Conservation (phyloP, 108 stramenopile species). For the Aurantiochytrium sp. region DNA sequence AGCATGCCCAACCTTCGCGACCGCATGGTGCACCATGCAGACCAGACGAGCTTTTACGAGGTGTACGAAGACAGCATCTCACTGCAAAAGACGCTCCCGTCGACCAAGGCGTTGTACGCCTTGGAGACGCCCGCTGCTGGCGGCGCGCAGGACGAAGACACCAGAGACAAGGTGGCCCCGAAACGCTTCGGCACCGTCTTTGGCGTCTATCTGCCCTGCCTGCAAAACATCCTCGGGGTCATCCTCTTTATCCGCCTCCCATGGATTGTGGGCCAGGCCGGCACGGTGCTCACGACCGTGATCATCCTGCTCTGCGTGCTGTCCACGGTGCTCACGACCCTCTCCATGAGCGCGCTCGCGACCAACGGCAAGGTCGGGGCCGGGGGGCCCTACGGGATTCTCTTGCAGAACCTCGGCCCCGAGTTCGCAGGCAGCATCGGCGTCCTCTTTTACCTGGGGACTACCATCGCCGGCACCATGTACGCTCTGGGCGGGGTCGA, state of each 20-base stretch:
- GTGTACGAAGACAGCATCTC: background rate
- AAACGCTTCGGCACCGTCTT: slow-evolving; percentile 57
- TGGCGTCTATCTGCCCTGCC: slow-evolving; percentile 69
- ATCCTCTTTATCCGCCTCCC: slow-evolving; percentile 72
- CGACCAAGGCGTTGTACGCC: background rate
- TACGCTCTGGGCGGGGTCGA: slow-evolving; percentile 70
- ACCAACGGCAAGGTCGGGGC: slow-evolving; percentile 67
- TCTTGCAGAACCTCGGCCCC: slow-evolving; percentile 60
- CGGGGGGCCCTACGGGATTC: slow-evolving; percentile 72
- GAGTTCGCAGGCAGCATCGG: slow-evolving; percentile 68
- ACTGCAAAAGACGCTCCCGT: background rate
- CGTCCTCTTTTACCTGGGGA: slow-evolving; percentile 69
- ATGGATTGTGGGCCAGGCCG: slow-evolving; percentile 71
- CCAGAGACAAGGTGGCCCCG: too few relatives aligned
- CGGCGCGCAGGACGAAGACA: too few relatives aligned
- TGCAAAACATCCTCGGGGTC: slow-evolving; percentile 75
- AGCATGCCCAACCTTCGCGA: background rate
- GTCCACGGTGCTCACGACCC: slow-evolving; percentile 65
- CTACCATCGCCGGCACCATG: slow-evolving; percentile 59
- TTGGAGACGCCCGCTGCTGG: too few relatives aligned
- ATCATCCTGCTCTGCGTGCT: slow-evolving; percentile 48
- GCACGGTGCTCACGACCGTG: slow-evolving; percentile 41
- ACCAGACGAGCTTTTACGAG: background rate
- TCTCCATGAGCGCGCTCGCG: slow-evolving; percentile 66
- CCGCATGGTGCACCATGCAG: background rate